Percentiles rank a stretch among this genome's conserved stretches.
phyloP scores from a whole-genome alignment of 176 grass and related monocot species.

The Chloris gayana region DNA sequence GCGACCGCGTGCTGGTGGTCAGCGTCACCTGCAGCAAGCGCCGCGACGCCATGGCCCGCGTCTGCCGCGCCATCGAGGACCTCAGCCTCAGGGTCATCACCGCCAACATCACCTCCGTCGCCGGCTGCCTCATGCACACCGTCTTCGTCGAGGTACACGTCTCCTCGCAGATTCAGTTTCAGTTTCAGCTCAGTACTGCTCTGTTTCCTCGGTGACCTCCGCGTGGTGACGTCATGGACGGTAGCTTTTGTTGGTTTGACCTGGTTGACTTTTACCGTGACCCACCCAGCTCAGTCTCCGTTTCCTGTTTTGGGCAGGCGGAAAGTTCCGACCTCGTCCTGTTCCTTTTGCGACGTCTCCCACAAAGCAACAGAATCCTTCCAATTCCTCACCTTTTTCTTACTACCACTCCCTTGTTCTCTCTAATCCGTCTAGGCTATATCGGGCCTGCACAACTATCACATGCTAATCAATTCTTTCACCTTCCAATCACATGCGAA shows the following conservation, averaged over 20 bases:
- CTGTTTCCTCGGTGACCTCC: background rate
- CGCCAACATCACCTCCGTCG: constrained; percentile 66
- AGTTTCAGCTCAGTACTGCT: background rate
- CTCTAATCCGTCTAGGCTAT: background rate
- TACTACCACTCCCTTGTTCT: background rate
- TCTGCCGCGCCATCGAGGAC: constrained; percentile 71
- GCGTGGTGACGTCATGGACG: background rate
- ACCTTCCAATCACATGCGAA: background rate
- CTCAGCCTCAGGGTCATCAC: constrained; percentile 75
- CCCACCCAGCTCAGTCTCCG: background rate
- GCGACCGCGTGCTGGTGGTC: constrained; percentile 58
- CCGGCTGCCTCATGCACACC: constrained; percentile 63
- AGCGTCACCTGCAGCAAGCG: constrained; percentile 79
- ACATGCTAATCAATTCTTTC: background rate
- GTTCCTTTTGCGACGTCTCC: constrained; percentile 7
- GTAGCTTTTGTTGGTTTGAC: constrained; percentile 1
- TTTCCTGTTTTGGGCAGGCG: background rate
- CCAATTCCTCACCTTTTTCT: background rate
- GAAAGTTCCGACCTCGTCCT: background rate
- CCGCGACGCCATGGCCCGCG: constrained; percentile 60
- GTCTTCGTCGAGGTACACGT: constrained; percentile 92
- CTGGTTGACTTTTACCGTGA: background rate
- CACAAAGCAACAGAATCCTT: background rate
- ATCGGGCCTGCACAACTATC: background rate
- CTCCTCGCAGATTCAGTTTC: no score